Evolutionary conservation across 208 protist species (phyloP), one percentile per base, ranked within the genome.

Genomic region (Leishmania braziliensis): DNA sequence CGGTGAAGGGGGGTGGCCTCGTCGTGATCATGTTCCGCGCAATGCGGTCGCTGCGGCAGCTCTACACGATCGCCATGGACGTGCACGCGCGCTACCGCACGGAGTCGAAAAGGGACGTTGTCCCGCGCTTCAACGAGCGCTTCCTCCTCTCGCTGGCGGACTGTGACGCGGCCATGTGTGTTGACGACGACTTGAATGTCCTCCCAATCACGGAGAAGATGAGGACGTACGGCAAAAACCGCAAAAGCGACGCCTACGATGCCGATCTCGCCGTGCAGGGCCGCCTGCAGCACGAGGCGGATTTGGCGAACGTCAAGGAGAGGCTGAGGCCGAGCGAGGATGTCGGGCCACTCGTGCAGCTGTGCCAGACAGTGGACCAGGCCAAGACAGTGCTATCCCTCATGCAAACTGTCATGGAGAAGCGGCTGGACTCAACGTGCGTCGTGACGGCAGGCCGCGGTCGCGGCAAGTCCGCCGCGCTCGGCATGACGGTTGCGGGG

Each of bases 51-150:
- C 90, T 99, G 20, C 92, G 95, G 84, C 96, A 99, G 89, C 91
- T 99, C 0, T 99, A 99, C 89, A 98, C 97, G 26, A 98, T 99
- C 83, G 92, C 96, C n/a, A 99, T 99, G 99, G 99, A 99, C 85
- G 98, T 99, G 18, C 99, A 99, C 88, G 79, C 92, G 10, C 91
- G 99, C 18, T 98, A 98, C 89, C 92, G 94, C 58, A 98, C 94
- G 39, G 92, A 96, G 79, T 77, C 93, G 0, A 91, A 97, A 29
- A 83, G 84, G 16, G 97, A 99, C 69, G 95, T 99, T 0, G 95
- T 99, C 8, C 93, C 93, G 8, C 93, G 99, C 80, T 99, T 99
- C 86, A 99, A 99, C 89, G 99, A 99, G 89, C 93, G 99, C 70
- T 99, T 99, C 89, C 78, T 99, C 3, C 93, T 99, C 9, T 99